phyloP scores from a whole-genome alignment of 306 rosid species.

The Sindora glabra region DNA sequence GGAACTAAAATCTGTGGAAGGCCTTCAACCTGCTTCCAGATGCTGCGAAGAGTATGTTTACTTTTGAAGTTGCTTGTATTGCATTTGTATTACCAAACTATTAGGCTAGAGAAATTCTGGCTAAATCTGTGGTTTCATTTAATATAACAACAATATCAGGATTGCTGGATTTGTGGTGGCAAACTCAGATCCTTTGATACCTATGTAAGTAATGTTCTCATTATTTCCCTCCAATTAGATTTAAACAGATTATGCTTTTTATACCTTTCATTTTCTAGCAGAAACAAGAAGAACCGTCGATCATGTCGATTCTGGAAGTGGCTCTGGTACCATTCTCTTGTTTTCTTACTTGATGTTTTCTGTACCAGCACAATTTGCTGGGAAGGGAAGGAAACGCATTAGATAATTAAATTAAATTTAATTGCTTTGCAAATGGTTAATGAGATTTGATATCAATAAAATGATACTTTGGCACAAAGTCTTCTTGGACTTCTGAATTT shows the following conservation, averaged over 20 bases:
- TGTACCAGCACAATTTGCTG: neutral
- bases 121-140: neutral
- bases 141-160: conserved; percentile 41
- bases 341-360: neutral
- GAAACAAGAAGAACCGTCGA: conserved; percentile 51
- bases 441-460: no score
- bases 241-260: conserved; percentile 11
- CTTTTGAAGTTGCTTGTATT: neutral
- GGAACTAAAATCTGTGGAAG: conserved; percentile 61
- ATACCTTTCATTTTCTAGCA: conserved; percentile 42
- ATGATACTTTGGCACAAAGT: no score
- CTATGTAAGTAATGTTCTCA: conserved; percentile 52
- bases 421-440: no score
- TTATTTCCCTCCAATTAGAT: neutral
- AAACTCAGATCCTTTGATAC: conserved; percentile 70
- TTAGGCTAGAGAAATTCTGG: neutral
- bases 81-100: neutral
- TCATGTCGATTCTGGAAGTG: conserved; percentile 81
- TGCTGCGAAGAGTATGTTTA: conserved; percentile 90
- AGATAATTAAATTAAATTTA: no score
- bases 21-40: conserved; percentile 69
- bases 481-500: no score
- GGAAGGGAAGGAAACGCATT: no score
- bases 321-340: conserved; percentile 55
- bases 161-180: conserved; percentile 56